Conservation (phyloP, 139 green algal species). For the Monoraphidium neglectum region DNA sequence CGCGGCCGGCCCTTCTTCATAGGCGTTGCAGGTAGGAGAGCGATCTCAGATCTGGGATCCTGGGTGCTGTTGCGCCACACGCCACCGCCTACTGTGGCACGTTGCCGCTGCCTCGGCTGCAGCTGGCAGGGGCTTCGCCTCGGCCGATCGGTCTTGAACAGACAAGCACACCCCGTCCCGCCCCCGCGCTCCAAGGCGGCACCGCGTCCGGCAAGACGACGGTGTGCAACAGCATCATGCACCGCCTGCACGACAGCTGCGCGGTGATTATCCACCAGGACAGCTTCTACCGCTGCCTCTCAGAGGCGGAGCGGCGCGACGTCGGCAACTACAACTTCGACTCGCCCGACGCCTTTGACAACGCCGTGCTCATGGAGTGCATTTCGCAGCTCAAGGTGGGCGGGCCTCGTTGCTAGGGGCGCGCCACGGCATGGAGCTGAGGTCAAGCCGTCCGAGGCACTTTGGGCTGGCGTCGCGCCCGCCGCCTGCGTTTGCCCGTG, state of each 20-base stretch:
- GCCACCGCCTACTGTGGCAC: too few species aligned
- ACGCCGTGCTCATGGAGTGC: constrained; percentile 58
- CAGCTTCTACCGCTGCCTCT: constrained; percentile 83
- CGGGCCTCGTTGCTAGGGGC: too few species aligned
- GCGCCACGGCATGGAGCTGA: too few species aligned
- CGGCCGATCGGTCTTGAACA: background rate
- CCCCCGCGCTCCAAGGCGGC: constrained; percentile 51
- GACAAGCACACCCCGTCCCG: background rate
- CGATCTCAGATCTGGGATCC: too few species aligned
- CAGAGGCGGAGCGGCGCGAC: constrained; percentile 52
- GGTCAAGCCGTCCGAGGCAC: too few species aligned
- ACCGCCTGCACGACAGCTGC: constrained; percentile 80
- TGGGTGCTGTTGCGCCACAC: too few species aligned
- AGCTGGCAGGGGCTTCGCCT: background rate
- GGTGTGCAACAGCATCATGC: constrained; percentile 87
- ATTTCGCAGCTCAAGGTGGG: constrained; percentile 40
- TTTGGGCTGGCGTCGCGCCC: too few species aligned
- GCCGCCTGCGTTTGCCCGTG: too few species aligned
- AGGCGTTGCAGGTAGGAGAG: too few species aligned
- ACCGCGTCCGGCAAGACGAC: constrained; percentile 88
- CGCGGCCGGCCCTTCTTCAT: too few species aligned
- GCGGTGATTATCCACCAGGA: constrained; percentile 86
- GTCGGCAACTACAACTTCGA: constrained; percentile 87
- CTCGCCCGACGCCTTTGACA: constrained; percentile 86
- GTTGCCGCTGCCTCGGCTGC: too few species aligned